A percentile compares a stretch with the other conserved stretches of the same genome.
Evolutionary conservation across 108 stramenopile species (phyloP).

Genomic region (Chaetoceros tenuissimus): DNA sequence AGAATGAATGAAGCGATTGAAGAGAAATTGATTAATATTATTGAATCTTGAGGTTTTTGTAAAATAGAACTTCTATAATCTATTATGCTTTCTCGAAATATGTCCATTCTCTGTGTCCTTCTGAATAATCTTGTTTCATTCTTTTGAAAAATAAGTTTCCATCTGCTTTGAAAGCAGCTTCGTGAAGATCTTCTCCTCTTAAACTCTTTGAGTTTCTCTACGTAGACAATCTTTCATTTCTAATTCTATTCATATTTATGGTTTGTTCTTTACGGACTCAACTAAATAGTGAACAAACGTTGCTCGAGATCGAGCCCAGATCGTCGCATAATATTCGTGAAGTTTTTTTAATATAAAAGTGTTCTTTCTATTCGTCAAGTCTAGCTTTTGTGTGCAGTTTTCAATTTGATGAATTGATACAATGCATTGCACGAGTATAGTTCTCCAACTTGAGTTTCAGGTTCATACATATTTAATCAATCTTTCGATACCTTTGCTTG

Average conservation of each 20-base stretch:
- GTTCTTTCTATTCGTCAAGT: not conserved
- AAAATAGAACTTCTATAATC: not conserved
- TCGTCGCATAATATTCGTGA: not conserved
- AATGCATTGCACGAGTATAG: no score
- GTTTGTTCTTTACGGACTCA: not conserved
- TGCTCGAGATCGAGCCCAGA: not conserved
- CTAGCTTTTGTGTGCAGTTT: not conserved
- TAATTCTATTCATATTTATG: not conserved
- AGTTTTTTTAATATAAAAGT: not conserved
- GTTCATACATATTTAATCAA: no score
- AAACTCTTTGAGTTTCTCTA: not conserved
- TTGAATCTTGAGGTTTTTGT: not conserved
- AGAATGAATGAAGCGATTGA: not conserved
- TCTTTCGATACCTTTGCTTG: no score
- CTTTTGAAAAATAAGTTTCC: not conserved
- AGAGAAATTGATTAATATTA: no score
- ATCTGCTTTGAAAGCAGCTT: not conserved
- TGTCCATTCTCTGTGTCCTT: not conserved
- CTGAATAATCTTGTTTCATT: not conserved
- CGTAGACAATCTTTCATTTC: not conserved
- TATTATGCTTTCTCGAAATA: not conserved
- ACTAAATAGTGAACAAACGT: not conserved
- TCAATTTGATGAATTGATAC: not conserved
- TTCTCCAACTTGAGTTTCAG: no score
- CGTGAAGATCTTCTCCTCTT: not conserved